phyloP scores from a whole-genome alignment of 73 alveolate genomes.

The Tetrahymena elliotti region DNA sequence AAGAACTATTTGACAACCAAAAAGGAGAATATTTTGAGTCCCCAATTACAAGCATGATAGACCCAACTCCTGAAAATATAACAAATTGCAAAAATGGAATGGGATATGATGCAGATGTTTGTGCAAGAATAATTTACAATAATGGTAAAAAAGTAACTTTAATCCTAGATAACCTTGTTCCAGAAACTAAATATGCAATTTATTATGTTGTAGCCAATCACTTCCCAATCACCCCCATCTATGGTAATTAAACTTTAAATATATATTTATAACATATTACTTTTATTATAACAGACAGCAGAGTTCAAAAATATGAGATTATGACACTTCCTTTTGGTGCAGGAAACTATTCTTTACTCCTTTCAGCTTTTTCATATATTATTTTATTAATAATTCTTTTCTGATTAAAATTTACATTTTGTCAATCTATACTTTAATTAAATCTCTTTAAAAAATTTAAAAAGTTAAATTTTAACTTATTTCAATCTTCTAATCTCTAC shows the following conservation, averaged over 20 bases:
- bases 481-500: too few relatives aligned
- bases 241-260: neutral
- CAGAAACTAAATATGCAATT: neutral
- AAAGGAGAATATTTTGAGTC: neutral
- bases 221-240: neutral
- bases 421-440: too few relatives aligned
- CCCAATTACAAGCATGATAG: neutral
- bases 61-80: neutral
- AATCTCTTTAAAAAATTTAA: too few relatives aligned
- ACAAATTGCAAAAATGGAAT: neutral
- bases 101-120: neutral
- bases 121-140: neutral
- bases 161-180: neutral
- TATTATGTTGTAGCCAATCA: neutral
- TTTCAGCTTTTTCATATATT: neutral
- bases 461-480: too few relatives aligned
- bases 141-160: neutral
- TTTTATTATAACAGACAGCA: neutral
- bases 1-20: neutral
- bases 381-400: neutral
- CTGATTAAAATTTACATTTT: neutral
- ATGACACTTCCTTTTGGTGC: neutral
- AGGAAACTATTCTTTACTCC: neutral
- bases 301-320: neutral
- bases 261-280: neutral